Base-by-base conservation (phyloP, 2,329 filamentous ascomycete species). In the Botrytis pseudocinerea region DNA sequence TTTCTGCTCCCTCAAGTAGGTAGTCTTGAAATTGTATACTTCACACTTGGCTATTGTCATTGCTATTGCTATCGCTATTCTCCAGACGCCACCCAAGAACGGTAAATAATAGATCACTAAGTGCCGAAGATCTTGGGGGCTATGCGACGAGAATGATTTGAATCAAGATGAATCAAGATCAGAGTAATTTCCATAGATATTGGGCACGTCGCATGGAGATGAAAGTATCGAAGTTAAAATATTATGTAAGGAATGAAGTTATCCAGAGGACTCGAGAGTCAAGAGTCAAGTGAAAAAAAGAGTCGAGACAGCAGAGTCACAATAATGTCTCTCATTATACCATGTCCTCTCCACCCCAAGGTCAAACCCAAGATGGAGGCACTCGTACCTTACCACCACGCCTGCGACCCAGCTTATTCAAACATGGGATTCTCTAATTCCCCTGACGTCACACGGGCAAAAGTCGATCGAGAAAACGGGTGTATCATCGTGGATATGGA, bases 381-480 rank as follows among this genome's bases (percentile, higher is more conserved):
- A 12, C 35, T 5, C 4, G 35, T 38, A 38, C 35, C 35, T 38
- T 4, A 38, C 35, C 35, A 38, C 35, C 7, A 38, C 35, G 35
- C 35, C 35, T 38, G 35, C 35, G 35, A 38, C 22, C 8, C 60
- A 18, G n/a, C 20, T 10, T n/a, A 42, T 42, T 20, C 60, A 2
- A 63, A 63, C 61, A 63, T 63, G 38, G 61, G 38, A 63, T 28
- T 63, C 61, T 63, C 12, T 2, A 40, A 25, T 20, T 42, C 8
- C 16, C 38, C 18, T 63, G 38, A 63, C 38, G 38, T 63, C 61
- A 63, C 61, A 42, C 25, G 16, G 16, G 5, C 61, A 63, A 63
- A 54, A 63, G 61, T 28, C 25, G 61, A 63, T 63, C 61, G 61
- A 44, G 25, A 63, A 63, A 63, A 42, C 38, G 61, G 61, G 61